phyloP scores from a whole-genome alignment of 345 rosid species.

The Bretschneidera sinensis region DNA sequence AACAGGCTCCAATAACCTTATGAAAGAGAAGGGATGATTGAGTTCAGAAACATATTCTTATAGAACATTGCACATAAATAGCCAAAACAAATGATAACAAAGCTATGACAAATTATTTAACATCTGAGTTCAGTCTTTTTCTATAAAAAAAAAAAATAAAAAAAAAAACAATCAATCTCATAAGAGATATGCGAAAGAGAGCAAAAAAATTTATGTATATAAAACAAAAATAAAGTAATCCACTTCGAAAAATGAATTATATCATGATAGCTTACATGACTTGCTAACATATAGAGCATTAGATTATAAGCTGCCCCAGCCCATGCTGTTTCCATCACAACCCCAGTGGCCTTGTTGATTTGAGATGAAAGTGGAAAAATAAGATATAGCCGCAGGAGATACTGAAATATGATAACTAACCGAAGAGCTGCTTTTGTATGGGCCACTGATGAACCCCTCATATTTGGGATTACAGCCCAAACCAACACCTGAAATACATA shows the following conservation, averaged over 20 bases:
- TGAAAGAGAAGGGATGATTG: background rate
- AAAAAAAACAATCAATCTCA: no score
- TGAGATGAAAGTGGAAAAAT: conserved; percentile 45
- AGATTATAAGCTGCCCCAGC: conserved; percentile 52
- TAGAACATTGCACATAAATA: no score
- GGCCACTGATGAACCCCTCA: background rate
- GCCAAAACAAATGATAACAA: conserved; percentile 11
- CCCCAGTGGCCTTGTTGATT: conserved; percentile 39
- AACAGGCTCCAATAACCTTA: conserved; percentile 43
- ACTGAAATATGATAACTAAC: conserved; percentile 41
- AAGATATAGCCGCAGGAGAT: conserved; percentile 44
- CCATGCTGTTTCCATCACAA: conserved; percentile 45
- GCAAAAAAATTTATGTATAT: no score
- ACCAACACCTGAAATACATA: background rate
- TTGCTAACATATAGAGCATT: conserved; percentile 45
- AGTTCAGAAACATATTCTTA: background rate
- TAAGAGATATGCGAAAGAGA: no score
- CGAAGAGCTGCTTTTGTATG: conserved; percentile 18
- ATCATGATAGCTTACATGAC: conserved; percentile 54
- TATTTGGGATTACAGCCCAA: background rate
- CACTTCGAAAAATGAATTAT: no score
- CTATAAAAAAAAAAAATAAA: no score
- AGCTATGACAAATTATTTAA: no score
- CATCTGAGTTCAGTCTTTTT: background rate
- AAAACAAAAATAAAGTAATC: no score